Evolutionary conservation across 2,329 filamentous ascomycete species (phyloP), one percentile per base, ranked within the genome.

Genomic region (Xylariomycetidae sp.): DNA sequence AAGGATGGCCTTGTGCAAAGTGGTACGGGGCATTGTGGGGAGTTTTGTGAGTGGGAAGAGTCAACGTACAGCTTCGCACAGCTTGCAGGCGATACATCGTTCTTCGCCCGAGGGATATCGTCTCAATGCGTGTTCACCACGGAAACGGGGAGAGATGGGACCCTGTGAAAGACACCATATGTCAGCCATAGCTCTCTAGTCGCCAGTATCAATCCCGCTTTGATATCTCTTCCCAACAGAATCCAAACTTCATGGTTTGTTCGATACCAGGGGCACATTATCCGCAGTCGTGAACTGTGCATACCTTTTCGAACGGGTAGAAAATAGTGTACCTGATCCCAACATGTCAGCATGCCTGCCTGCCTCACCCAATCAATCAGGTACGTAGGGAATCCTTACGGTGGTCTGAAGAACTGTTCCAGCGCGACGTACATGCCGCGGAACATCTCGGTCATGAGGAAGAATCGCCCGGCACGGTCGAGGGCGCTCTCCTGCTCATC

Each of bases 31-130:
- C 8, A 23, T 23, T 8, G 20, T 23, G 20, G 20, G 15, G 18
- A n/a, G n/a, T n/a, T n/a, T n/a, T n/a, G n/a, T n/a, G n/a, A n/a
- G n/a, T n/a, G n/a, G 8, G 9, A 17, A n/a, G 26, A 34, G 16
- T 14, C 10, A 19, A 57, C 57, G 16, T 64, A 80, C 74, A 53
- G 92, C 92, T 70, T 98, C 92, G 70, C 92, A 98, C 39, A 98
- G 82, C 75, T 98, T 98, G 85, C 92, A 98, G 51, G 92, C 92
- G 66, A 98, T 98, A 74, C 92, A 98, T 53, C 92, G 85, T 72
- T 98, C 92, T 70, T 98, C 92, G 49, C 92, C 92, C 3, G 90
- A 94, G 18, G 92, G 92, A 66, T 98, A 98, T 57, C 92, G 81
- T 64, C 92, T 82, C 45, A 98, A 77, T 49, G 92, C 92, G 70